These are phyloP conservation scores for Plectosphaerella plurivora DNA, from an alignment of 2,329 filamentous ascomycete genomes.

Conservation along the genomic window DNA sequence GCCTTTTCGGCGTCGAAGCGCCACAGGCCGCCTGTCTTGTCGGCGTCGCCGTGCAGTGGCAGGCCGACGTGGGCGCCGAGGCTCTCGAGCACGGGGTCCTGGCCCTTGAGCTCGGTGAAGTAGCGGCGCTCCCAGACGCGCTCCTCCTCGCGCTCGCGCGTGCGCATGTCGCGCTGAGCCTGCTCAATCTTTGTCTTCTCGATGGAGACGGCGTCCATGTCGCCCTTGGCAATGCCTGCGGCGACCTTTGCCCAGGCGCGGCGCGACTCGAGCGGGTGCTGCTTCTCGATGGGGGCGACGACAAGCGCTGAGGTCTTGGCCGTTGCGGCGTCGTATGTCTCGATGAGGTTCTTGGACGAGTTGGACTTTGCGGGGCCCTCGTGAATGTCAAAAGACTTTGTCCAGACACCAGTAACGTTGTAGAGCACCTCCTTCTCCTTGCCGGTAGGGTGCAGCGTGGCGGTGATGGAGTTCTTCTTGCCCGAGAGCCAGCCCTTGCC, in stretches of 20 bases:
- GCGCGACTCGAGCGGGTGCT: conserved; percentile 83
- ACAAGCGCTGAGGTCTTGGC: conserved; percentile 61
- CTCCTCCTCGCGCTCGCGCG: conserved; percentile 69
- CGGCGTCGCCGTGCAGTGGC: conserved; percentile 45
- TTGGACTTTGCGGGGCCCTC: conserved; percentile 54
- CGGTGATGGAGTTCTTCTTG: conserved; percentile 89
- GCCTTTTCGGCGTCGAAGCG: conserved; percentile 49
- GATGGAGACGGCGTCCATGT: conserved; percentile 73
- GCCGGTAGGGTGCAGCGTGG: conserved; percentile 66
- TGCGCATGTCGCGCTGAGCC: conserved; percentile 70
- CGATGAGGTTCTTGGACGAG: conserved; percentile 43
- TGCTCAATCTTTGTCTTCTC: conserved; percentile 92
- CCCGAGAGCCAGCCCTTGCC: conserved; percentile 93
- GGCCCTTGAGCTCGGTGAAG: conserved; percentile 56
- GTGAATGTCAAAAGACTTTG: conserved; percentile 73
- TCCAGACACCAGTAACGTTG: conserved; percentile 89
- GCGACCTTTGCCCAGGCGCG: conserved; percentile 87
- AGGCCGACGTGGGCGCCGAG: conserved; percentile 44
- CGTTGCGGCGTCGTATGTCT: conserved; percentile 56
- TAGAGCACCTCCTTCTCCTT: conserved; percentile 72
- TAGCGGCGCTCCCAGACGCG: conserved; percentile 79
- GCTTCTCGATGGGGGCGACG: conserved; percentile 68
- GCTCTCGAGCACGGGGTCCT: conserved; percentile 38
- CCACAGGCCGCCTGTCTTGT: conserved; percentile 60
- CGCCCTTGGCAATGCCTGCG: conserved; percentile 70